Evolutionary conservation across 2,329 filamentous ascomycete genomes (phyloP).

Genomic region (Neonectria ditissima): DNA sequence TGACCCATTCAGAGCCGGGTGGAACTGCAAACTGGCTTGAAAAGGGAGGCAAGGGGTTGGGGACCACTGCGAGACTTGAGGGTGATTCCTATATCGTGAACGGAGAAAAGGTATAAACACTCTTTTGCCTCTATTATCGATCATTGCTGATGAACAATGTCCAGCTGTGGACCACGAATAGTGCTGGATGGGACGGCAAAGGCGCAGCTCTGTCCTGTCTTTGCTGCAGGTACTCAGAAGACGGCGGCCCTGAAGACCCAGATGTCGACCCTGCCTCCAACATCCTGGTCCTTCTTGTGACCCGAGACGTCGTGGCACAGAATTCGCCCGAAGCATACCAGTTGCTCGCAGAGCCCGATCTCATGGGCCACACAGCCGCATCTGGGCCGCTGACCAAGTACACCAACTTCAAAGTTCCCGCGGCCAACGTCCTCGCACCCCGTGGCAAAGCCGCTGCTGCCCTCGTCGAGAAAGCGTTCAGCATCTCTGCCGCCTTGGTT

Average conservation of each 20-base stretch:
- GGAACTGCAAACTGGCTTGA: constrained; percentile 14
- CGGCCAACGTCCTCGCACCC: constrained; percentile 58
- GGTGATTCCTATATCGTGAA: constrained; percentile 63
- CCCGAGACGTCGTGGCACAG: constrained; percentile 57
- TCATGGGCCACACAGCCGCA: constrained; percentile 59
- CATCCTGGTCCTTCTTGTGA: constrained; percentile 64
- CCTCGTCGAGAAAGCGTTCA: constrained; percentile 57
- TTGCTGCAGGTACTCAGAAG: constrained; percentile 56
- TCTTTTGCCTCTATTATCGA: neutral
- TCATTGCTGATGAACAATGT: no score
- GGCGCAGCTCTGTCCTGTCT: constrained; percentile 65
- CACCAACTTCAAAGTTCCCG: constrained; percentile 60
- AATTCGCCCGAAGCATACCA: constrained; percentile 57
- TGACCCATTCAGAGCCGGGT: constrained; percentile 9
- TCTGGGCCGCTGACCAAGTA: constrained; percentile 63
- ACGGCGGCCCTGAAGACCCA: constrained; percentile 32
- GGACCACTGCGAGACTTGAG: constrained; percentile 46
- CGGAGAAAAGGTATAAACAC: constrained; percentile 59
- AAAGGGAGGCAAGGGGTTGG: constrained; percentile 1
- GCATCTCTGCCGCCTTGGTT: constrained; percentile 59
- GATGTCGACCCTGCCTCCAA: constrained; percentile 29
- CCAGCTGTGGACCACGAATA: constrained; percentile 67
- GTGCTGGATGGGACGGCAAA: constrained; percentile 63
- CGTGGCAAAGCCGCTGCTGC: constrained; percentile 57
- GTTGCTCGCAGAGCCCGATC: constrained; percentile 59